Evolutionary conservation across 2,329 filamentous ascomycete genomes (phyloP).

Genomic region (Colletotrichum sansevieriae): DNA sequence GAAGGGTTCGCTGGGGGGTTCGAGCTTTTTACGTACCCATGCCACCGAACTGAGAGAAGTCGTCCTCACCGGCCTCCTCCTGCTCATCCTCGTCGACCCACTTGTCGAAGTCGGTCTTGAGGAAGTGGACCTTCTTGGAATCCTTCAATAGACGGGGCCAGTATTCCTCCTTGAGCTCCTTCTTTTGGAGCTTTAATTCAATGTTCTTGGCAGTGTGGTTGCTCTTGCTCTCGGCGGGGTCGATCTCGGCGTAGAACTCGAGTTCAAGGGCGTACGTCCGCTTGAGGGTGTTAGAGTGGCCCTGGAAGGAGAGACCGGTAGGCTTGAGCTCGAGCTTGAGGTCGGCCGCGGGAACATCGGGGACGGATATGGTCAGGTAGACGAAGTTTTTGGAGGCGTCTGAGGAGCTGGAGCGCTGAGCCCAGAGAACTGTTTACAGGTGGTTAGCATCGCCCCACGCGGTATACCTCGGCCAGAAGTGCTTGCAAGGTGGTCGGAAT

Average conservation of each 20-base stretch:
- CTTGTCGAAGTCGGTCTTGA: conserved; percentile 99
- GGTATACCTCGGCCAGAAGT: background rate
- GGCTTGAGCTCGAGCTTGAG: conserved; percentile 88
- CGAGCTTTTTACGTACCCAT: conserved; percentile 65
- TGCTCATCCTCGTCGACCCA: conserved; percentile 99
- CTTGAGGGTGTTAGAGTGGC: conserved; percentile 86
- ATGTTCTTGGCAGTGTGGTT: conserved; percentile 91
- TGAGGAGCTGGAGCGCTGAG: conserved; percentile 88
- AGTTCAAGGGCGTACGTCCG: conserved; percentile 87
- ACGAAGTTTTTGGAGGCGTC: conserved; percentile 93
- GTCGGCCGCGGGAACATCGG: conserved; percentile 82
- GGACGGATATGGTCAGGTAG: conserved; percentile 90
- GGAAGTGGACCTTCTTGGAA: conserved; percentile 88
- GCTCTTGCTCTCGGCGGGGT: conserved; percentile 84
- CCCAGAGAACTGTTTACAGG: conserved; percentile 84
- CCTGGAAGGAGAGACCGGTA: conserved; percentile 82
- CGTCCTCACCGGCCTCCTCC: conserved; percentile 87
- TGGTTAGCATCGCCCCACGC: conserved; percentile 15
- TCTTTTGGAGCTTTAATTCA: conserved; percentile 94
- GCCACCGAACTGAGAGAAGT: conserved; percentile 76
- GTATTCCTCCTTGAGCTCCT: conserved; percentile 93
- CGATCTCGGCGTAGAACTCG: conserved; percentile 92
- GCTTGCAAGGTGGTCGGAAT: background rate
- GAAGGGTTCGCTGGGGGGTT: conserved; percentile 15
- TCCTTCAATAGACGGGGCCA: conserved; percentile 97